Base-by-base conservation (phyloP, 768 basidiomycete genomes). In the Boletus sp. region DNA sequence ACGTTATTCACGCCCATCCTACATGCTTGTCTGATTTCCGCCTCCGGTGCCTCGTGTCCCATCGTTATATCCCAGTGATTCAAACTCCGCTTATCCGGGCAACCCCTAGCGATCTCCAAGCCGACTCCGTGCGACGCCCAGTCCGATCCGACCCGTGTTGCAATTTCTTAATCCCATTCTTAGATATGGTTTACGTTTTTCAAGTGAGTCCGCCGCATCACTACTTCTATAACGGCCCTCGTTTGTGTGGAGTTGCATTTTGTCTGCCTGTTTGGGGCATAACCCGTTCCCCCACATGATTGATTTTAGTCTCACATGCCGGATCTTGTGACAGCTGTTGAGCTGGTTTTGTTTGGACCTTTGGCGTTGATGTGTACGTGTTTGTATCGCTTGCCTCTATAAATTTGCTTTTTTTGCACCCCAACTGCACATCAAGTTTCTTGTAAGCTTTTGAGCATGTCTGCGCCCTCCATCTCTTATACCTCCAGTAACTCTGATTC, bases 341-440 rank as follows among this genome's bases (percentile, higher is more conserved):
- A 8, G 5, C 28, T 10, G 7, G 12, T n/a, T 7, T 29, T 37
- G 46, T 50, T 45, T 44, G 58, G 42, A 49, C 39, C 24, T 55
- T 52, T 35, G 30, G 40, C 37, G 7, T 32, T 2, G 4, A 56
- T 53, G 49, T 68, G 58, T 67, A 63, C 52, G 52, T 68, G 50
- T 67, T 68, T 66, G 67, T 67, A 60, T 54, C n/a, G n/a, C 40
- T 55, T 7, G 50, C 36, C 30, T 15, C 24, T 71, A 71, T 71
- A 71, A 73, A 71, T 57, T 58, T 40, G 28, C 41, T 14, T 50
- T 67, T 67, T 54, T 50, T 24, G 45, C 54, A 1, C 47, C 52
- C 54, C 35, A 45, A 18, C 7, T 15, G 40, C 30, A 37, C 33
- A 10, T 32, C 32, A 20, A 18, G n/a, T 53, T 32, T 57, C 44